Percentiles rank a stretch among this genome's conserved stretches.
Evolutionary conservation across 495 filamentous ascomycete species (phyloP).

Genomic region (Penicillium coprophilum): DNA sequence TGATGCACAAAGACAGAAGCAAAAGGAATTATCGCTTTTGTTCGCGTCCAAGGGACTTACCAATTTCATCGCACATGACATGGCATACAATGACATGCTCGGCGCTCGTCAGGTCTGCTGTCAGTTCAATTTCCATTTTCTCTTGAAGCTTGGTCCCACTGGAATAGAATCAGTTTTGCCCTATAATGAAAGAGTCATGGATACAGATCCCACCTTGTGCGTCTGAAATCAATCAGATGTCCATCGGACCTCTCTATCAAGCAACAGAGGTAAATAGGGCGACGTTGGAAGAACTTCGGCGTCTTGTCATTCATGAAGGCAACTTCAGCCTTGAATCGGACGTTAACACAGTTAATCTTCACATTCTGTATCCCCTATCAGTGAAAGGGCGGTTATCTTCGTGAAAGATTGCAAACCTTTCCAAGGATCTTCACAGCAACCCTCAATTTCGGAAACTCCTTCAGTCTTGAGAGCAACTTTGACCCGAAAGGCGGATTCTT

Average conservation of each 20-base stretch:
- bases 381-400: not conserved
- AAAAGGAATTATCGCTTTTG: not conserved
- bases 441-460: constrained; percentile 72
- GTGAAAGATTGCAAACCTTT: constrained; percentile 39
- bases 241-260: constrained; percentile 77
- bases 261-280: constrained; percentile 67
- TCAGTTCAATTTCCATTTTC: constrained; percentile 61
- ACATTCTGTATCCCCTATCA: constrained; percentile 33
- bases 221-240: constrained; percentile 70
- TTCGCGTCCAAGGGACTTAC: constrained; percentile 33
- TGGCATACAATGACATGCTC: constrained; percentile 67
- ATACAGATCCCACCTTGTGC: constrained; percentile 53
- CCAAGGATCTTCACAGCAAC: constrained; percentile 54
- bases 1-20: not conserved
- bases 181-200: not conserved
- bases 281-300: constrained; percentile 59
- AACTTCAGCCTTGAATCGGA: constrained; percentile 67
- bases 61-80: constrained; percentile 86
- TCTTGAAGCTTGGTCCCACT: constrained; percentile 67
- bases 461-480: constrained; percentile 61
- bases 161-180: constrained; percentile 6
- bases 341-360: constrained; percentile 46
- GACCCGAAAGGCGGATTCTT: constrained; percentile 82
- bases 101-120: constrained; percentile 52
- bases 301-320: constrained; percentile 70